phyloP scores from a whole-genome alignment of 176 grass and related monocot species.

The Eragrostis curvula region DNA sequence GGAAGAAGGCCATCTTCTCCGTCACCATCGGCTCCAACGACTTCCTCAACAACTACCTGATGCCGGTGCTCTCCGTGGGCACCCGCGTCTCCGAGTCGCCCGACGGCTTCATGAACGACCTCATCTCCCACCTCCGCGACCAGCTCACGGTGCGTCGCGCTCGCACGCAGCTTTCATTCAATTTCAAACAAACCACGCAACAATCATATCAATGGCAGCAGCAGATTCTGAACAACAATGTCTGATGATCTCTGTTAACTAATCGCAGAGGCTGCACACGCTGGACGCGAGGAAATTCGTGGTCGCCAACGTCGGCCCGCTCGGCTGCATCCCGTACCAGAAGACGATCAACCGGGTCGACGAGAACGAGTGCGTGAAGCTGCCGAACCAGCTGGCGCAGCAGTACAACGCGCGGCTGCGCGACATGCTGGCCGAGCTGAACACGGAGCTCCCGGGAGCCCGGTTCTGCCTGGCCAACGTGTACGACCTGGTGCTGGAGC shows the following conservation, averaged over 20 bases:
- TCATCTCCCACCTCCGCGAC: slow-evolving; percentile 67
- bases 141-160: too few relatives aligned
- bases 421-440: slow-evolving; percentile 71
- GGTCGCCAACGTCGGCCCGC: slow-evolving; percentile 83
- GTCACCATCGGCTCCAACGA: slow-evolving; percentile 89
- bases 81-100: slow-evolving; percentile 65
- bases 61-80: slow-evolving; percentile 70
- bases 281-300: slow-evolving; percentile 88
- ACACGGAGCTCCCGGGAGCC: slow-evolving; percentile 57
- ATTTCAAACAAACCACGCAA: too few relatives aligned
- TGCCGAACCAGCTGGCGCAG: slow-evolving; percentile 78
- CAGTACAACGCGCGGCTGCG: slow-evolving; percentile 68
- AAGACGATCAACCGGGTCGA: slow-evolving; percentile 71
- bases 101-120: slow-evolving; percentile 64
- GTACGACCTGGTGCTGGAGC: slow-evolving; percentile 81
- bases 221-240: too few relatives aligned
- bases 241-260: too few relatives aligned
- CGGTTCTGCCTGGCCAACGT: slow-evolving; percentile 89
- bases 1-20: slow-evolving; percentile 75
- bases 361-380: slow-evolving; percentile 66
- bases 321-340: slow-evolving; percentile 99
- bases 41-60: slow-evolving; percentile 97
- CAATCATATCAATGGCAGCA: too few relatives aligned
- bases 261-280: slow-evolving; percentile 66
- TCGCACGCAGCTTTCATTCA: too few relatives aligned